A percentile compares a stretch with the other conserved stretches of the same genome.
Conservation (phyloP, 768 basidiomycete genomes). For the Lanmaoa rubissima region DNA sequence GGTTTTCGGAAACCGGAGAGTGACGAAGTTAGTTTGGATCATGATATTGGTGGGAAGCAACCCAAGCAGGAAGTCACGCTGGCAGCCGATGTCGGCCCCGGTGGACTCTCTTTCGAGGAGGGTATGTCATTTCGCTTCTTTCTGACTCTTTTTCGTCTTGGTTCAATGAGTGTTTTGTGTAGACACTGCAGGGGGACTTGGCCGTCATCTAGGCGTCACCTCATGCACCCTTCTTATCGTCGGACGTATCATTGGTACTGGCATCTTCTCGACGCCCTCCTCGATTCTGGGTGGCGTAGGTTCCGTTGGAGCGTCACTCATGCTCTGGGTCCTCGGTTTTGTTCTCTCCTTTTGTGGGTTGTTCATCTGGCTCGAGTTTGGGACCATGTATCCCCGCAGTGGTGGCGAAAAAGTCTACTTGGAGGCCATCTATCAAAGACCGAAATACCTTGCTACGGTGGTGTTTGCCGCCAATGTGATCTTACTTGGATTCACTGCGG, state of each 20-base stretch:
- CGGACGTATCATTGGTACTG: conserved; percentile 56
- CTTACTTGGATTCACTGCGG: conserved; percentile 40
- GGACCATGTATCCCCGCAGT: conserved; percentile 59
- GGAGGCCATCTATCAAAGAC: conserved; percentile 50
- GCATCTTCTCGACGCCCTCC: conserved; percentile 60
- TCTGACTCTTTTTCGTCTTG: not conserved
- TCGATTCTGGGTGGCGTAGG: conserved; percentile 54
- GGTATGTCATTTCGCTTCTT: conserved; percentile 22
- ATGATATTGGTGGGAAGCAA: not conserved
- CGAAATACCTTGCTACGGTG: conserved; percentile 46
- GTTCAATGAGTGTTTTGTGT: not conserved
- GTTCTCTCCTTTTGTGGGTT: conserved; percentile 55
- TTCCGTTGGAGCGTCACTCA: conserved; percentile 56
- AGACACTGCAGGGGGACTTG: conserved; percentile 55
- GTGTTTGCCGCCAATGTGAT: conserved; percentile 51
- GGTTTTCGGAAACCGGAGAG: not conserved
- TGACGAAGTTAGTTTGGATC: not conserved
- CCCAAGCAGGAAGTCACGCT: not conserved
- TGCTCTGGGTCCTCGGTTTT: conserved; percentile 64
- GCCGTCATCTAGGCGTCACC: conserved; percentile 52
- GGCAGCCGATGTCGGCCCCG: conserved; percentile 33
- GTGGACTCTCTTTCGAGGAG: conserved; percentile 49
- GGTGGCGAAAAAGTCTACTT: conserved; percentile 65
- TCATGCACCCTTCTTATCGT: conserved; percentile 56
- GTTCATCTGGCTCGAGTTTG: conserved; percentile 62